Base-by-base conservation (phyloP, 331 rosid genomes). In the Telfairia occidentalis region DNA sequence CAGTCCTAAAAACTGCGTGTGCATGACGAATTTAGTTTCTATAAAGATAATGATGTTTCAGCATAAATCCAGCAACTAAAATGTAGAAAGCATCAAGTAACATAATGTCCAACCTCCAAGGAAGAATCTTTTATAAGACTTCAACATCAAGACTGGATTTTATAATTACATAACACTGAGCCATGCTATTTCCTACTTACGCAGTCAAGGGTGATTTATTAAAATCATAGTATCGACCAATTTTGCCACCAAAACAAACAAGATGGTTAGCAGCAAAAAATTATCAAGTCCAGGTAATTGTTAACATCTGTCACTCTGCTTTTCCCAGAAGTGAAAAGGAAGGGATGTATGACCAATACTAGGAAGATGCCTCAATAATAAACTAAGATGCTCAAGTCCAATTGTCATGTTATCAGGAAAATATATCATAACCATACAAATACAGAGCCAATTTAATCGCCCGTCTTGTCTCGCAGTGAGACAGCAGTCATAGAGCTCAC, bases 1-100 rank as follows among this genome's bases (percentile, higher is more conserved):
- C 90, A 49, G 92, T 91, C 90, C 92, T 90, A 83, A 95, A 91
- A 88, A 95, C 98, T 95, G 84, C 76, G 80, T 57, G 67, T 30
- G 74, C 73, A 77, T 61, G 77, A 73, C 0, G 76, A 63, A 21
- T 61, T 40, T 1, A 15, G 75, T 69, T 60, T 43, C 54, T 24
- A 24, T 10, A 12, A 28, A 43, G 58, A 70, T 28, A 28, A 49
- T 11, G 5, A n/a, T 9, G 13, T 26, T 45, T 18, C 28, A 71
- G 30, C 13, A 45, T 16, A 48, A 45, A 38, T 5, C 24, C 11
- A 37, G 23, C 72, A 67, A 24, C 73, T 10, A 12, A 70, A 70
- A 40, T 38, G 19, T 28, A 8, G 7, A 45, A 70, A 45, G 24
- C 1, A 43, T 55, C 19, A 24, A 67, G 55, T 24, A 43, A 67